phyloP scores from a whole-genome alignment of 2,329 filamentous ascomycete genomes.

The Fusarium buxicola region DNA sequence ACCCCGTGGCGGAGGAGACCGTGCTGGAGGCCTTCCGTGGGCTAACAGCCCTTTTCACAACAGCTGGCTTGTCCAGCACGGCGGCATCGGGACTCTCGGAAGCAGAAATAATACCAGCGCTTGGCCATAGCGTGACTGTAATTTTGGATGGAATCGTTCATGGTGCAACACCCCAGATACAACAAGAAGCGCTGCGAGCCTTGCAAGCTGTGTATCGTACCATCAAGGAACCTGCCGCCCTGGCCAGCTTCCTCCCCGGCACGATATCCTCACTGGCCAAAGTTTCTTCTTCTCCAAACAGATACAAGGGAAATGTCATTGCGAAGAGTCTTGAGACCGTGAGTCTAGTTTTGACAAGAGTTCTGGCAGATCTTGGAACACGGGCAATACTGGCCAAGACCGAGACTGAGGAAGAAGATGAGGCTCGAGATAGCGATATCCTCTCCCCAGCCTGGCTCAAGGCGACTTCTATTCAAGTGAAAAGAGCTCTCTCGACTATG shows the following conservation, averaged over 20 bases:
- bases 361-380: slow-evolving; percentile 69
- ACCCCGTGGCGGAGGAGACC: slow-evolving; percentile 76
- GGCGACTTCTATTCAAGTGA: slow-evolving; percentile 83
- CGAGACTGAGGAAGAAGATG: slow-evolving; percentile 42
- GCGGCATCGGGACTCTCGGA: slow-evolving; percentile 64
- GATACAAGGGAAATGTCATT: slow-evolving; percentile 69
- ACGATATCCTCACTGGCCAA: slow-evolving; percentile 86
- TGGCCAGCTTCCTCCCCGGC: slow-evolving; percentile 89
- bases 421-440: slow-evolving; percentile 49
- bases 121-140: slow-evolving; percentile 86
- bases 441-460: slow-evolving; percentile 75
- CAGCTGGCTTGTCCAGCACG: slow-evolving; percentile 63
- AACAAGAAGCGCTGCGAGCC: slow-evolving; percentile 75
- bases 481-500: slow-evolving; percentile 82
- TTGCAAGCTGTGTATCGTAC: slow-evolving; percentile 71
- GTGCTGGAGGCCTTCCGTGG: slow-evolving; percentile 77
- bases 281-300: slow-evolving; percentile 75
- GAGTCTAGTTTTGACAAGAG: slow-evolving; percentile 63
- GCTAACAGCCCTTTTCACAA: slow-evolving; percentile 72
- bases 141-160: slow-evolving; percentile 79
- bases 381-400: slow-evolving; percentile 57
- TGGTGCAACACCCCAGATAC: slow-evolving; percentile 73
- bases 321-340: slow-evolving; percentile 70
- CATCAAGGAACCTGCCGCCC: slow-evolving; percentile 77
- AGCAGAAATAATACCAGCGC: slow-evolving; percentile 74